phyloP scores from a whole-genome alignment of 176 grass and related monocot genomes.

The Lolium multiflorum region DNA sequence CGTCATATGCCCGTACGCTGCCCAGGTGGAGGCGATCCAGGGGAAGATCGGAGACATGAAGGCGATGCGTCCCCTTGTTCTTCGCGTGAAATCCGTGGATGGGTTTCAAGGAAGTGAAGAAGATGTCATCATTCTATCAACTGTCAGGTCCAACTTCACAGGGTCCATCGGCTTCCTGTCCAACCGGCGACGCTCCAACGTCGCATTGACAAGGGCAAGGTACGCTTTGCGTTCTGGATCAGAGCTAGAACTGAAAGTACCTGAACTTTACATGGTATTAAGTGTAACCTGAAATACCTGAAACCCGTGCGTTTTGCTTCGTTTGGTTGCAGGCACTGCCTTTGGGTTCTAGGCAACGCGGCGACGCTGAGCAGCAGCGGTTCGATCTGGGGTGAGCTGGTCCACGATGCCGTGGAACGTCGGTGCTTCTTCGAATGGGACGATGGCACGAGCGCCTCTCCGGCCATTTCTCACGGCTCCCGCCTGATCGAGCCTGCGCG shows the following conservation, averaged over 20 bases:
- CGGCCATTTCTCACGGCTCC: not conserved
- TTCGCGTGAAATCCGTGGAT: slow-evolving; percentile 64
- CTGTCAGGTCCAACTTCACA: slow-evolving; percentile 66
- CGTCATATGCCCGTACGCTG: slow-evolving; percentile 66
- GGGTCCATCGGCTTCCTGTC: slow-evolving; percentile 66
- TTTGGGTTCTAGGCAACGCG: slow-evolving; percentile 74
- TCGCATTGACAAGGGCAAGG: slow-evolving; percentile 78
- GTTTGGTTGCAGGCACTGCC: slow-evolving; percentile 59
- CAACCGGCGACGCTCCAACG: slow-evolving; percentile 59
- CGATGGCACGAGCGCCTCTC: not conserved
- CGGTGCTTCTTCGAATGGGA: slow-evolving; percentile 58
- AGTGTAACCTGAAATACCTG: not conserved
- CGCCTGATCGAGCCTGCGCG: not conserved
- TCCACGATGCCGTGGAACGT: slow-evolving; percentile 57
- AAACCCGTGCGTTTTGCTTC: not conserved
- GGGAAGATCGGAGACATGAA: slow-evolving; percentile 35
- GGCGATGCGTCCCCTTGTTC: not conserved
- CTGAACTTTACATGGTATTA: not conserved
- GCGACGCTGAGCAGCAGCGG: slow-evolving; percentile 50
- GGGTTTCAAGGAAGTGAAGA: slow-evolving; percentile 87
- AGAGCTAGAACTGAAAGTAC: not conserved
- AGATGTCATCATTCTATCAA: slow-evolving; percentile 73
- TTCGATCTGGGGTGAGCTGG: slow-evolving; percentile 68
- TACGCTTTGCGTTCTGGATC: not conserved
- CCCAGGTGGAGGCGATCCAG: slow-evolving; percentile 65